phyloP scores from a whole-genome alignment of 441 rosid species.

The Euphorbia celastroides region DNA sequence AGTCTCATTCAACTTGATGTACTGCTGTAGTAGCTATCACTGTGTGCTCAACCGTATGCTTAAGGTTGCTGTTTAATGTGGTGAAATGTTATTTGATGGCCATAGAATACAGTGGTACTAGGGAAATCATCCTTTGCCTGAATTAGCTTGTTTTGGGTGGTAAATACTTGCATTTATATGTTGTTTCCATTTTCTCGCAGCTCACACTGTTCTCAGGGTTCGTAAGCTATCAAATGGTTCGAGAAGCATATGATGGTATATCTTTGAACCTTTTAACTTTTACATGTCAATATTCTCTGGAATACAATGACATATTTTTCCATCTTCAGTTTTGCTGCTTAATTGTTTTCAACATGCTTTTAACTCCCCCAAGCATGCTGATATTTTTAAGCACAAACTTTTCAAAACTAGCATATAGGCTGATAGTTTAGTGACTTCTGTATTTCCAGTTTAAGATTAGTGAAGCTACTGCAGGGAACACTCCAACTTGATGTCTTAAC shows the following conservation, averaged over 20 bases:
- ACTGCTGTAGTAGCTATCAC: not conserved
- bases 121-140: slow-evolving; percentile 10
- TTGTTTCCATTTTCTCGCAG: slow-evolving; percentile 23
- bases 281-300: not conserved
- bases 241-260: slow-evolving; percentile 90
- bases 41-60: not conserved
- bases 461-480: not conserved
- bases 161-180: slow-evolving; percentile 13
- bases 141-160: slow-evolving; percentile 7
- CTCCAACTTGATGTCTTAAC: not conserved
- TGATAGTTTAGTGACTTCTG: not conserved
- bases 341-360: slow-evolving; percentile 16
- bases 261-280: not conserved
- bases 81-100: slow-evolving; percentile 10
- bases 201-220: slow-evolving; percentile 97
- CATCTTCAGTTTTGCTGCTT: slow-evolving; percentile 13
- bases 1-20: not conserved
- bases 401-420: not conserved
- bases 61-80: slow-evolving; percentile 1
- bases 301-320: not conserved
- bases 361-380: not conserved
- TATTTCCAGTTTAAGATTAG: not conserved
- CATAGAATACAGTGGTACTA: not conserved
- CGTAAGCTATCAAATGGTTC: slow-evolving; percentile 97
- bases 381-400: not conserved